Evolutionary conservation across 148 eudicot genomes (phyloP).

Genomic region (Spergularia bocconei): DNA sequence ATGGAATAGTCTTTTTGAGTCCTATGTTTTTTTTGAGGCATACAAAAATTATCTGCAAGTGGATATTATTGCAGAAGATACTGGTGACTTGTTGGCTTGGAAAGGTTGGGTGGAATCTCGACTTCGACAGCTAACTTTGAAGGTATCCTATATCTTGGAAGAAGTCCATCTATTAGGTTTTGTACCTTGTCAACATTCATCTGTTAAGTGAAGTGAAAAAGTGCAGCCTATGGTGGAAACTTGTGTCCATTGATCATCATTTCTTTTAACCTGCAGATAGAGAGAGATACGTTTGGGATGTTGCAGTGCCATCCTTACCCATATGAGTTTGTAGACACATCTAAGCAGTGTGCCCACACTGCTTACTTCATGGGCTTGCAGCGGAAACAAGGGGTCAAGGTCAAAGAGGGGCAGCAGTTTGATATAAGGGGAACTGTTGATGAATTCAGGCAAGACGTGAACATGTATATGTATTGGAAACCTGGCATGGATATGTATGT

Average conservation of each 20-base stretch:
- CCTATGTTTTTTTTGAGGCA: conserved; percentile 68
- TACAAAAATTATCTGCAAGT: conserved; percentile 86
- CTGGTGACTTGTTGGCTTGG: conserved; percentile 78
- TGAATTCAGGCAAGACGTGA: conserved; percentile 64
- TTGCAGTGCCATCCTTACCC: conserved; percentile 92
- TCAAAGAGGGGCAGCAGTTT: conserved; percentile 77
- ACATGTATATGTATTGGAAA: conserved; percentile 66
- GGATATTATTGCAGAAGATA: conserved; percentile 67
- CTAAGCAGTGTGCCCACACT: conserved; percentile 67
- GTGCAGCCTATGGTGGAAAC: conserved; percentile 24
- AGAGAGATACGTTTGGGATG: conserved; percentile 73
- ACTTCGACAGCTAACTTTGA: conserved; percentile 74
- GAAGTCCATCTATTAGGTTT: neutral
- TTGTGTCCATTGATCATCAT: conserved; percentile 18
- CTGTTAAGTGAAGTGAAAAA: neutral
- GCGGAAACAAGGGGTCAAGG: conserved; percentile 60
- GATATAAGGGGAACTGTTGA: conserved; percentile 84
- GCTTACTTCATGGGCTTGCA: conserved; percentile 89
- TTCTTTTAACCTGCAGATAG: conserved; percentile 62
- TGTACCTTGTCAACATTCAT: neutral
- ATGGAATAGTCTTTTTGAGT: conserved; percentile 79
- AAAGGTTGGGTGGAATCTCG: conserved; percentile 98
- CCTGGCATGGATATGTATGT: conserved; percentile 80
- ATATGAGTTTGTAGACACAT: conserved; percentile 59
- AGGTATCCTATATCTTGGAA: conserved; percentile 43